Percentiles rank a stretch among this genome's conserved stretches.
Evolutionary conservation across 371 early-diverging fungal genomes (phyloP).

Genomic region (Mortierella sp.): DNA sequence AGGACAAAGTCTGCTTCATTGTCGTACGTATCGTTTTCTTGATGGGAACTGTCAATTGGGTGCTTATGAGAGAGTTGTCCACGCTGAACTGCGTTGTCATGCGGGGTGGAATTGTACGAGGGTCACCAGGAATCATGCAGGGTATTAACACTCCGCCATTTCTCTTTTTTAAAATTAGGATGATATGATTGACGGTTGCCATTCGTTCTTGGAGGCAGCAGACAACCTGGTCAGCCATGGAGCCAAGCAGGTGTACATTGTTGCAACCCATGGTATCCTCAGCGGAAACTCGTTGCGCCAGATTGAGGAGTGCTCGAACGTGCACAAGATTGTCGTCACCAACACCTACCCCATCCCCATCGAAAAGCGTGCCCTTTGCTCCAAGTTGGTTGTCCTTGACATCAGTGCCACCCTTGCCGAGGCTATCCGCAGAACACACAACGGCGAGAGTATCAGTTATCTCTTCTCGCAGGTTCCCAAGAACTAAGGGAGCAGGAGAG

Average conservation of each 20-base stretch:
- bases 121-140: not conserved
- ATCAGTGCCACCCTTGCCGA: slow-evolving; percentile 93
- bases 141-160: slow-evolving; percentile 3
- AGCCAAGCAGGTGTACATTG: slow-evolving; percentile 90
- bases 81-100: not conserved
- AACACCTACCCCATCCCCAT: slow-evolving; percentile 94
- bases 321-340: slow-evolving; percentile 92
- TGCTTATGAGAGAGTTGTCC: not conserved
- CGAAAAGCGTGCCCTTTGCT: slow-evolving; percentile 77
- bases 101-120: not conserved
- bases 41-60: not conserved
- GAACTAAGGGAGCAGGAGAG: slow-evolving; percentile 14
- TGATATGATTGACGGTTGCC: slow-evolving; percentile 91
- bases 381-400: slow-evolving; percentile 92
- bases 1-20: slow-evolving; percentile 89
- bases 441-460: slow-evolving; percentile 96
- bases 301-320: slow-evolving; percentile 88
- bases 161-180: slow-evolving; percentile 66
- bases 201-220: slow-evolving; percentile 94
- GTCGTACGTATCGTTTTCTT: slow-evolving; percentile 71
- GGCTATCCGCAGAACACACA: slow-evolving; percentile 98
- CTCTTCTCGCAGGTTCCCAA: slow-evolving; percentile 73
- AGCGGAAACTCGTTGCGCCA: slow-evolving; percentile 88
- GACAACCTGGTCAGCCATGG: slow-evolving; percentile 88
- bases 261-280: slow-evolving; percentile 96